A percentile compares a stretch with the other conserved stretches of the same genome.
Conservation (phyloP, 345 rosid genomes). For the Brassica rapa region DNA sequence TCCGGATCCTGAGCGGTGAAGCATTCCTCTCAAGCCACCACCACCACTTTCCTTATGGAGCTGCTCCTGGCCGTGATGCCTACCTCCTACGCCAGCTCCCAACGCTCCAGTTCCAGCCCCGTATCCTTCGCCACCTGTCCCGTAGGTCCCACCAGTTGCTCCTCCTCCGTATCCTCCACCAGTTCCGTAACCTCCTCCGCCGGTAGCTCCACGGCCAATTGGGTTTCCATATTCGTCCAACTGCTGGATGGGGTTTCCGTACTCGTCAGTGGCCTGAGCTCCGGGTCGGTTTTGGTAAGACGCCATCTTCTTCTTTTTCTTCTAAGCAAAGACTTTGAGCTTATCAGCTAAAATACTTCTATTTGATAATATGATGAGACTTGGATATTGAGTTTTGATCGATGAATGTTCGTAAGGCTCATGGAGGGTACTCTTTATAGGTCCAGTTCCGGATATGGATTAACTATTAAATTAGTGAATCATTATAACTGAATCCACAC, state of each 20-base stretch:
- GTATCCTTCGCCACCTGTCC: constrained; percentile 37
- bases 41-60: constrained; percentile 27
- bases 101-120: constrained; percentile 34
- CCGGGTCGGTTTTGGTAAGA: constrained; percentile 41
- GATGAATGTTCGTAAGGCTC: constrained; percentile 21
- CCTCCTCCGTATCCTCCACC: constrained; percentile 18
- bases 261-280: constrained; percentile 46
- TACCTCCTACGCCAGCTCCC: constrained; percentile 38
- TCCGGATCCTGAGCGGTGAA: constrained; percentile 60
- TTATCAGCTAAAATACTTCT: neutral
- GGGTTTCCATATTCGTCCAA: constrained; percentile 43
- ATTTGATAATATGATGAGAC: constrained; percentile 9
- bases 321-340: constrained; percentile 14
- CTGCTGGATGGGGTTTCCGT: constrained; percentile 43
- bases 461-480: neutral
- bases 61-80: constrained; percentile 37
- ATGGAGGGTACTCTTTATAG: constrained; percentile 26
- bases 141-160: constrained; percentile 31
- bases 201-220: constrained; percentile 8
- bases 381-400: constrained; percentile 3
- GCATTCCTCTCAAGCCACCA: constrained; percentile 40
- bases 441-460: constrained; percentile 35
- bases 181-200: constrained; percentile 5
- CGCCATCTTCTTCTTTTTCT: constrained; percentile 34
- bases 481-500: neutral